These are phyloP conservation scores for Capsicum chinense DNA, from an alignment of 257 asterid genomes.

Conservation along the genomic window DNA sequence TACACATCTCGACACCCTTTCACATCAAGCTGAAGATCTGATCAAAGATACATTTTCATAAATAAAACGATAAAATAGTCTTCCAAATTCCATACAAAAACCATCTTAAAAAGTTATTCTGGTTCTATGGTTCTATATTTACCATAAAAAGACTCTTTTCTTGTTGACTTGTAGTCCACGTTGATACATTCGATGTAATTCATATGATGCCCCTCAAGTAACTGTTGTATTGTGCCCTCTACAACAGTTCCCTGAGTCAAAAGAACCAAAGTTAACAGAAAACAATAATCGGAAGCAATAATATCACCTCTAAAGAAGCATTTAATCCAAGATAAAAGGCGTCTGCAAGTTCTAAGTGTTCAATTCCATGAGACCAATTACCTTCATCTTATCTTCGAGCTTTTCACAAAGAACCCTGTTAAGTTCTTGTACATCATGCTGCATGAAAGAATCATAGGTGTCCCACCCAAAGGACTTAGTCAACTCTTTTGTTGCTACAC, in stretches of 20 bases:
- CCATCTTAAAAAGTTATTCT: background rate
- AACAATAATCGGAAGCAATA: background rate
- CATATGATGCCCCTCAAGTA: constrained; percentile 92
- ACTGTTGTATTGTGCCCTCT: constrained; percentile 83
- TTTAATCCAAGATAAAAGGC: constrained; percentile 20
- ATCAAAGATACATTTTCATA: constrained; percentile 32
- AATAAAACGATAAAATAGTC: constrained; percentile 23
- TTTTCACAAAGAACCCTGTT: constrained; percentile 85
- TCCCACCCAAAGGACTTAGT: constrained; percentile 92
- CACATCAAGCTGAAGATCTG: constrained; percentile 88
- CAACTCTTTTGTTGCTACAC: constrained; percentile 88
- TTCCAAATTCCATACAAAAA: background rate
- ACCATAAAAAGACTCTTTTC: constrained; percentile 92
- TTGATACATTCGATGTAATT: constrained; percentile 81
- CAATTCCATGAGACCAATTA: constrained; percentile 33
- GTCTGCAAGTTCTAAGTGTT: constrained; percentile 11
- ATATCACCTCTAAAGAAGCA: background rate
- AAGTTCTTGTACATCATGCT: constrained; percentile 88
- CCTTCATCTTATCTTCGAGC: constrained; percentile 94
- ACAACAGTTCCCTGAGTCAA: constrained; percentile 74
- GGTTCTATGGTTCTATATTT: constrained; percentile 23
- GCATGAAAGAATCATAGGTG: constrained; percentile 82
- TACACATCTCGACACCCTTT: constrained; percentile 81
- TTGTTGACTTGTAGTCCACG: constrained; percentile 81
- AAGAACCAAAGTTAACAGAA: constrained; percentile 19